Evolutionary conservation across 371 early-diverging fungal genomes (phyloP).

Genomic region (Actinomucor elegans): DNA sequence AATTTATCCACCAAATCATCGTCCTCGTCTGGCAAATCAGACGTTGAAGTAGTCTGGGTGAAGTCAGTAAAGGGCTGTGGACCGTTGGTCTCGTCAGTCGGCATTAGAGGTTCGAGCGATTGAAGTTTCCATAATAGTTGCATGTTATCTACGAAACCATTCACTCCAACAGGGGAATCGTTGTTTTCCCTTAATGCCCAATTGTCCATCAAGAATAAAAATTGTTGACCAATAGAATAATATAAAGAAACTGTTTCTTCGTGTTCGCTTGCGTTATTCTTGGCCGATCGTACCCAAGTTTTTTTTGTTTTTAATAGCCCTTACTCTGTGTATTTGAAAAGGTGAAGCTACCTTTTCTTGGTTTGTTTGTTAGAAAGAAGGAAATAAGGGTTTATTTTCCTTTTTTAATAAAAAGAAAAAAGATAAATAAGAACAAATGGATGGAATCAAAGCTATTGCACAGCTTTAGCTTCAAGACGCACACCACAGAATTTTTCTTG

Average conservation of each 20-base stretch:
- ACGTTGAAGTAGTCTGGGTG: conserved; percentile 31
- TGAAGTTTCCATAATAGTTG: conserved; percentile 27
- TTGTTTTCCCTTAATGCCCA: conserved; percentile 28
- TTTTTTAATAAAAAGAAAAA: background rate
- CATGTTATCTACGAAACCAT: conserved; percentile 26
- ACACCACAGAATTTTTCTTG: too few species aligned
- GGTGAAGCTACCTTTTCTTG: background rate
- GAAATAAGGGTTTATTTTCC: conserved; percentile 1
- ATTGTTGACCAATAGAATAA: background rate
- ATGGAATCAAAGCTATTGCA: too few species aligned
- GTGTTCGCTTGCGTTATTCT: too few species aligned
- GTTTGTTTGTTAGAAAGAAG: background rate
- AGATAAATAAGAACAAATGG: background rate
- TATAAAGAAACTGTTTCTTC: background rate
- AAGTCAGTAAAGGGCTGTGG: conserved; percentile 23
- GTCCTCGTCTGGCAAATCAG: conserved; percentile 32
- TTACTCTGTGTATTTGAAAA: background rate
- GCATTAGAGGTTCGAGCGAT: conserved; percentile 20
- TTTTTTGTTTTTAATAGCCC: background rate
- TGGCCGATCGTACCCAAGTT: too few species aligned
- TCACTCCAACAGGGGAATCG: conserved; percentile 26
- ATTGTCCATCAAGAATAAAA: conserved; percentile 18
- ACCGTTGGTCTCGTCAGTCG: conserved; percentile 13
- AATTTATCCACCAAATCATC: conserved; percentile 39
- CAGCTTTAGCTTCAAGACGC: too few species aligned